Evolutionary conservation across 495 filamentous ascomycete genomes (phyloP), one percentile per base, ranked within the genome.

Genomic region (Trichodelitschia bisporula): DNA sequence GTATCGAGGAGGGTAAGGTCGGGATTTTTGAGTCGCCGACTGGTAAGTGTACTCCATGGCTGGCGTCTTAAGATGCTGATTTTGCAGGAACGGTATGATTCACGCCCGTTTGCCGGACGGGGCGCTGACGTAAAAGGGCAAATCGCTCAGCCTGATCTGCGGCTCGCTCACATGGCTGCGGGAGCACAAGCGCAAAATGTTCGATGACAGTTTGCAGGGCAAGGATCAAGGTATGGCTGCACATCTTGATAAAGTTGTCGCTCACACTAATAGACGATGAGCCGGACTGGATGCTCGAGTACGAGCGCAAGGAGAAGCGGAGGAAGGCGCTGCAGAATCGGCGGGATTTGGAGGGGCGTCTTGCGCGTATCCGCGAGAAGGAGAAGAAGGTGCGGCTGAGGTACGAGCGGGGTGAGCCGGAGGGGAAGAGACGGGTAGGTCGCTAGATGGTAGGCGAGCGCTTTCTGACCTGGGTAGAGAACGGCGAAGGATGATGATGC

Each of bases 11-110:
- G 26, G 75, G 77, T 16, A 69, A 69, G 39, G 60, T 93, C 19
- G 86, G 78, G 12, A 80, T 97, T 33, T 72, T 97, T 28, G 86
- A 97, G 48, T 89, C 77, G 33, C 86, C 86, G 26, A 95, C 86
- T 35, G 86, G 69, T 56, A 57, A 49, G 17, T 18, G 21, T 17
- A 14, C 24, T 28, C 20, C 14, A 9, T 14, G 21, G 6, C n/a
- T 24, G 21, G n/a, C 21, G 21, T 24, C 21, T 24, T 6, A 6
- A 34, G 12, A 11, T 33, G 18, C 31, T 18, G 14, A 18, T 18
- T 3, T 8, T 26, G 12, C 33, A 51, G 48, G 48, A 40, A 51
- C 48, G 35, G 48, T 51, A 41, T 40, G 48, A 13, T 24, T 30
- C 6, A 24, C 23, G n/a, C 21, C 14, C 25, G 26, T 16, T 15